A percentile compares a stretch with the other conserved stretches of the same genome.
phyloP scores from a whole-genome alignment of 2,329 filamentous ascomycete species.

The Alternaria triticimaculans region DNA sequence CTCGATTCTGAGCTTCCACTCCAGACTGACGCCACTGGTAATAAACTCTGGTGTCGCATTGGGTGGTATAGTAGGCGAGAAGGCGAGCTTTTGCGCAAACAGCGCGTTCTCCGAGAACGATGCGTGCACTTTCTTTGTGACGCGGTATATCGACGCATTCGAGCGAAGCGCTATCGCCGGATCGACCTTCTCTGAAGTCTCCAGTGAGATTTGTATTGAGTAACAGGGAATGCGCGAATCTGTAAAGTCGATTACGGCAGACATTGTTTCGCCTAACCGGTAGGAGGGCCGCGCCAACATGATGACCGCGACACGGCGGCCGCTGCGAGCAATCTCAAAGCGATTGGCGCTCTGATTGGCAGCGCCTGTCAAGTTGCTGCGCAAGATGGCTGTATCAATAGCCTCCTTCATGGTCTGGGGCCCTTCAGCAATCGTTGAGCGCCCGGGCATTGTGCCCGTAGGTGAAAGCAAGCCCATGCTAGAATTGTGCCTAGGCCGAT shows the following conservation, averaged over 20 bases:
- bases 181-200: conserved; percentile 85
- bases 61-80: conserved; percentile 82
- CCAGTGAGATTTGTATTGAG: conserved; percentile 81
- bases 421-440: conserved; percentile 64
- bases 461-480: conserved; percentile 72
- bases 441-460: conserved; percentile 61
- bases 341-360: conserved; percentile 85
- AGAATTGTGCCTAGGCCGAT: conserved; percentile 43
- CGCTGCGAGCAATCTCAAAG: conserved; percentile 93
- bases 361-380: conserved; percentile 64
- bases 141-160: conserved; percentile 82
- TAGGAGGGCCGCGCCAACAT: conserved; percentile 89
- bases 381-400: conserved; percentile 88
- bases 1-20: conserved; percentile 89
- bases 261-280: conserved; percentile 85
- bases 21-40: conserved; percentile 83
- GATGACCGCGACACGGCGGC: conserved; percentile 88
- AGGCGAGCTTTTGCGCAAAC: conserved; percentile 79
- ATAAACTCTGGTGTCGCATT: conserved; percentile 88
- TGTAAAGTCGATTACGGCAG: conserved; percentile 82
- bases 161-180: conserved; percentile 81
- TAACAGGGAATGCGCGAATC: conserved; percentile 82
- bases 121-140: conserved; percentile 82
- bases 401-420: conserved; percentile 75
- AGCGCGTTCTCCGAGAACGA: conserved; percentile 81